Conservation (phyloP, 1,139 yeast genomes). For the Hemisphaericaspora xylanilytica region DNA sequence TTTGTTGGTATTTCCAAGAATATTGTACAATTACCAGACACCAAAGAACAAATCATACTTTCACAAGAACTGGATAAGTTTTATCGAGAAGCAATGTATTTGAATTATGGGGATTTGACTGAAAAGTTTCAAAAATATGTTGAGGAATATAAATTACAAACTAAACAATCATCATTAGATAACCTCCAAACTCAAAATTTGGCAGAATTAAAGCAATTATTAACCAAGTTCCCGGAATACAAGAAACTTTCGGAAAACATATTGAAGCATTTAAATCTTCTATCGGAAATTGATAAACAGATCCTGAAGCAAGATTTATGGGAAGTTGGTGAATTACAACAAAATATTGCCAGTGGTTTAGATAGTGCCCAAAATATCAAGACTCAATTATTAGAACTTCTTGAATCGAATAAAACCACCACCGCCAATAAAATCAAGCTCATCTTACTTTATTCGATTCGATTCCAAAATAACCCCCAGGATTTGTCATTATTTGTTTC, state of each 20-base stretch:
- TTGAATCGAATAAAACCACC: slow-evolving; percentile 26
- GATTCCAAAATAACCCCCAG: slow-evolving; percentile 41
- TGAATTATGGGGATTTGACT: slow-evolving; percentile 93
- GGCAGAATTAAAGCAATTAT: slow-evolving; percentile 83
- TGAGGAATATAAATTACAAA: slow-evolving; percentile 74
- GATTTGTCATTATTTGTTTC: slow-evolving; percentile 25
- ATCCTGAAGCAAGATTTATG: slow-evolving; percentile 62
- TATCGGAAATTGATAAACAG: slow-evolving; percentile 78
- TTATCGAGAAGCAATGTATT: slow-evolving; percentile 74
- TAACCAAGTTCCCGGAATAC: slow-evolving; percentile 92
- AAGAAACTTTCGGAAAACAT: slow-evolving; percentile 84
- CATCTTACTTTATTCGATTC: slow-evolving; percentile 67
- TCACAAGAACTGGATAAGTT: slow-evolving; percentile 62
- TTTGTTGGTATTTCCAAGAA: slow-evolving; percentile 78
- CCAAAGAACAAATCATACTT: slow-evolving; percentile 30
- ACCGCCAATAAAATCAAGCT: slow-evolving; percentile 44
- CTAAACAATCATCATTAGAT: slow-evolving; percentile 61
- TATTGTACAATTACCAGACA: slow-evolving; percentile 57
- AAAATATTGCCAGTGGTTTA: slow-evolving; percentile 67
- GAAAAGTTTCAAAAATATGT: slow-evolving; percentile 86
- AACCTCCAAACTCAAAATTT: slow-evolving; percentile 66
- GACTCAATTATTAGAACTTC: slow-evolving; percentile 24
- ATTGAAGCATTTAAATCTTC: slow-evolving; percentile 88
- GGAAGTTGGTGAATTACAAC: slow-evolving; percentile 89
- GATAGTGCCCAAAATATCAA: slow-evolving; percentile 33